These are phyloP conservation scores for Loxodes magnus DNA, from an alignment of 73 alveolate species.

Conservation along the genomic window DNA sequence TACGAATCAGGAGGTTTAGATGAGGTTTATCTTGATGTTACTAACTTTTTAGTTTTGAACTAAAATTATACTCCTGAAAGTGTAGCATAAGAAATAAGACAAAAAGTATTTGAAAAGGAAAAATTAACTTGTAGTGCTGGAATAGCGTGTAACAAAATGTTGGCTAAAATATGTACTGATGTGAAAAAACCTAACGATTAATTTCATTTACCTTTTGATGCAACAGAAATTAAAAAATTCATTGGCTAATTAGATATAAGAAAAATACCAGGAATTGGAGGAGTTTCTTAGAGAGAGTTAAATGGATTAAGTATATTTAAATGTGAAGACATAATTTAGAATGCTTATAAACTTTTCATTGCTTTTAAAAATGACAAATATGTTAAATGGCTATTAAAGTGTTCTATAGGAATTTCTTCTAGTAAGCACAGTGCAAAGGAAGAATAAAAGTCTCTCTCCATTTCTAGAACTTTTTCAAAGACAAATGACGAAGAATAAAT, in stretches of 20 bases:
- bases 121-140: conserved; percentile 91
- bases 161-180: conserved; percentile 93
- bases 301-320: conserved; percentile 39
- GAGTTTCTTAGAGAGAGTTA: conserved; percentile 46
- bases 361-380: conserved; percentile 31
- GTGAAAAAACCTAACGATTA: conserved; percentile 94
- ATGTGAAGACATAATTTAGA: conserved; percentile 54
- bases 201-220: conserved; percentile 50
- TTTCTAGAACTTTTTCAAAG: too few species aligned
- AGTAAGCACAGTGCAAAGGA: too few species aligned
- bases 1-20: conserved; percentile 87
- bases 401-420: conserved; percentile 69
- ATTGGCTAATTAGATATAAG: conserved; percentile 46
- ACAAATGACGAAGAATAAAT: too few species aligned
- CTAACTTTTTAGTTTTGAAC: conserved; percentile 46
- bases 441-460: too few species aligned
- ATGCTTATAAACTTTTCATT: conserved; percentile 35
- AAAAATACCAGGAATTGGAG: conserved; percentile 74
- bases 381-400: conserved; percentile 20
- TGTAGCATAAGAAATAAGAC: conserved; percentile 68
- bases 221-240: conserved; percentile 42
- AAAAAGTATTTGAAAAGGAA: conserved; percentile 53
- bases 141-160: conserved; percentile 88
- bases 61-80: conserved; percentile 52
- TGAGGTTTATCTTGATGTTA: conserved; percentile 91